Conservation (phyloP, 176 grass and related monocot species). For the Oryza coarctata region DNA sequence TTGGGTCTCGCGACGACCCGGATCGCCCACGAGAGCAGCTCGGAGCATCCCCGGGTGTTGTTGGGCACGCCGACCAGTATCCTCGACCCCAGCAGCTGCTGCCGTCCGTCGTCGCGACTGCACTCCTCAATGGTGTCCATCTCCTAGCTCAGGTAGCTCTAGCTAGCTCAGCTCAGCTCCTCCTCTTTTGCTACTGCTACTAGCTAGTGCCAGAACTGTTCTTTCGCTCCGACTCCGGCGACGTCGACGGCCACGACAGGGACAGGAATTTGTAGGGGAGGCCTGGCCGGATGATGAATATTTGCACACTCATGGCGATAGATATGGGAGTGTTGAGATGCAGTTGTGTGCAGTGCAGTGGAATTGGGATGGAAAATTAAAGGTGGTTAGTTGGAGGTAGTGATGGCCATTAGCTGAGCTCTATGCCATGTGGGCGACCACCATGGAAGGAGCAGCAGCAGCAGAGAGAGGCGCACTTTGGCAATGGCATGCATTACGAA, state of each 20-base stretch:
- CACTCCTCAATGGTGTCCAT: conserved; percentile 86
- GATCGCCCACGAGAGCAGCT: conserved; percentile 90
- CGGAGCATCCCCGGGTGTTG: conserved; percentile 50
- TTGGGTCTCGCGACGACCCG: conserved; percentile 53
- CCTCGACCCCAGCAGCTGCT: conserved; percentile 35
- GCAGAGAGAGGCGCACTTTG: neutral
- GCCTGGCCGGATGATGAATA: neutral
- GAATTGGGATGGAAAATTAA: neutral
- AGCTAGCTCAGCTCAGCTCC: neutral
- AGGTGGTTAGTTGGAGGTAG: conserved; percentile 41
- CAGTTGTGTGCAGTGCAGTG: conserved; percentile 18
- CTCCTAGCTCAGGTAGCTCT: neutral
- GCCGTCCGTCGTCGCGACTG: neutral
- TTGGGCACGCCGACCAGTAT: conserved; percentile 76
- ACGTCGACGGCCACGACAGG: conserved; percentile 39
- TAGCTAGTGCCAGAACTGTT: conserved; percentile 17
- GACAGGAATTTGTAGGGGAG: conserved; percentile 56
- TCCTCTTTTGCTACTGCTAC: conserved; percentile 8
- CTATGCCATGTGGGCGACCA: conserved; percentile 36
- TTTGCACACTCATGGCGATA: conserved; percentile 37
- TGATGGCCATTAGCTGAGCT: conserved; percentile 54
- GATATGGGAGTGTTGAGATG: neutral
- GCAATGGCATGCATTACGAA: conserved; percentile 26
- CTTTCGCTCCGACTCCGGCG: neutral
- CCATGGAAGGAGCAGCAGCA: neutral